Percentiles rank a stretch among this genome's conserved stretches.
Evolutionary conservation across 2,329 filamentous ascomycete genomes (phyloP).

Genomic region (Fusarium irregulare): DNA sequence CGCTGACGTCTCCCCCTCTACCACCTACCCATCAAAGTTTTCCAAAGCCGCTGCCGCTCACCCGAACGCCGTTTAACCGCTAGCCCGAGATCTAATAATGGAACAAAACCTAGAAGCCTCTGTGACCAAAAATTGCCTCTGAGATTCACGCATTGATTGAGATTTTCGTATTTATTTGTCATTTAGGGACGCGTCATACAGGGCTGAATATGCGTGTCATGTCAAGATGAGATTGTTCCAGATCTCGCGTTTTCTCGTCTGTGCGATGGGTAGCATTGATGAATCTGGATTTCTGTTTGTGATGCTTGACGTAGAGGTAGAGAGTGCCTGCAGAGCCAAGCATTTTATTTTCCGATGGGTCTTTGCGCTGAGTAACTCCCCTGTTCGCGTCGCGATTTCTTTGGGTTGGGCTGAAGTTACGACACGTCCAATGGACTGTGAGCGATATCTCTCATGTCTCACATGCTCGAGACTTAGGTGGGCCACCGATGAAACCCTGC

Average conservation of each 20-base stretch:
- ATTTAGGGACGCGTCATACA: slow-evolving; percentile 14
- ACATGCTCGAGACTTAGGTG: neutral
- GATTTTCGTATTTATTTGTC: neutral
- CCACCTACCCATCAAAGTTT: slow-evolving; percentile 15
- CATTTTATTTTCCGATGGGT: slow-evolving; percentile 6
- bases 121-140: neutral
- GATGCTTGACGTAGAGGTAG: neutral
- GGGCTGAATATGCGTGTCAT: slow-evolving; percentile 10
- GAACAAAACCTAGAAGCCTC: neutral
- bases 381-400: neutral
- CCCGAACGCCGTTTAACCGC: slow-evolving; percentile 19
- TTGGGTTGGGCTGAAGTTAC: neutral
- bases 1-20: slow-evolving; percentile 1
- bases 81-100: neutral
- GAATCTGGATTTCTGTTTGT: neutral
- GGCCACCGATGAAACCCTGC: neutral
- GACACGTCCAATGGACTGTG: neutral
- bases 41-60: slow-evolving; percentile 9
- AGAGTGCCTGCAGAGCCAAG: slow-evolving; percentile 5
- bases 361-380: neutral
- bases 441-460: neutral
- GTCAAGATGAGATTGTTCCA: neutral
- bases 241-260: neutral
- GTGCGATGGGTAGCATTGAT: neutral
- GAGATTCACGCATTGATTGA: neutral